Base-by-base conservation (phyloP, 352 stramenopile species). In the Phytopythium cucurbitacearum region DNA sequence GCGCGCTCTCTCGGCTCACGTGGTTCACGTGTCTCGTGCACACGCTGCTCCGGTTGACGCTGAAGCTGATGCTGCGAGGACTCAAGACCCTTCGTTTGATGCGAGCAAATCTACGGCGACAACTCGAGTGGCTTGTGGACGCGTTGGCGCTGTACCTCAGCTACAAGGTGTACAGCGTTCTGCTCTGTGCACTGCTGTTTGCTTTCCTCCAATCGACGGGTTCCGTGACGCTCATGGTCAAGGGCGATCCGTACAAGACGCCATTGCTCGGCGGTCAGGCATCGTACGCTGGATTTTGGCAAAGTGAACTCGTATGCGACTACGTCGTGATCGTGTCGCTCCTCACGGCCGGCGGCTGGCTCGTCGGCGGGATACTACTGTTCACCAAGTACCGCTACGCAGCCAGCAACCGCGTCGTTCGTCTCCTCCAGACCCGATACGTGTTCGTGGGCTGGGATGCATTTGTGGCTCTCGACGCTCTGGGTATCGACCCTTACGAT, bases 61-160 rank as follows among this genome's bases (percentile, higher is more conserved):
- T 44, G 28, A 59, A 59, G 16, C n/a, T 48, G 32, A 3, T 53
- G 5, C 37, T 53, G 64, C 10, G 90, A 77, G 38, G 89, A 48
- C 62, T 98, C 91, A 74, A 95, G 95, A 59, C 88, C 78, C 42
- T 97, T 73, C 64, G 73, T 75, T 1, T 67, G 11, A 36, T 73
- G 46, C 59, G 59, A 0, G n/a, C 54, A 6, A 15, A 16, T 3
- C 7, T 54, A 5, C 61, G 56, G 3, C 42, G 61, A 5, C 53
- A 59, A 5, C 40, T 74, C 9, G 64, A 71, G 28, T 74, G 58
- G 60, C 71, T 63, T 41, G 50, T 69, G 0, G 65, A 81, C 40
- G 59, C 42, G 8, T 51, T 55, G 43, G 56, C 59, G 5, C 41
- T 76, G 16, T 68, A 75, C 53, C 53, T 70, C 21, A 77, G 67